Conservation (phyloP, 805 yeast genomes). For the Candida multigemmis region DNA sequence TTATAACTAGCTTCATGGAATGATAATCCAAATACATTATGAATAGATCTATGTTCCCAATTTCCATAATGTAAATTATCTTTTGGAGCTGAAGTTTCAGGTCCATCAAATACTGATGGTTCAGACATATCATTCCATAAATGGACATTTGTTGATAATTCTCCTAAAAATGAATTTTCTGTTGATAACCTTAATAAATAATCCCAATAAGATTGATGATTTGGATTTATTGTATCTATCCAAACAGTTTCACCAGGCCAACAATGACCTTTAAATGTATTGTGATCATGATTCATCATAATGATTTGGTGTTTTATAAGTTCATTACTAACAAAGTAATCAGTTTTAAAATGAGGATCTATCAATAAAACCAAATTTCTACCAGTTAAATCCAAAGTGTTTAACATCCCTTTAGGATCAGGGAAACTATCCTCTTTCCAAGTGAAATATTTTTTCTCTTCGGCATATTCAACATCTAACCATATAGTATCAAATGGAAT, state of each 20-base stretch:
- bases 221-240: conserved; percentile 78
- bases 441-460: conserved; percentile 79
- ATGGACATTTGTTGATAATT: conserved; percentile 56
- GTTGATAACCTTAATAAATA: conserved; percentile 39
- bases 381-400: conserved; percentile 57
- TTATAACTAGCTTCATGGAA: conserved; percentile 74
- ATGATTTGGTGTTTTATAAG: conserved; percentile 35
- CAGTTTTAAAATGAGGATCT: conserved; percentile 83
- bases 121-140: conserved; percentile 99
- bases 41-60: conserved; percentile 88
- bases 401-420: conserved; percentile 61
- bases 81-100: conserved; percentile 85
- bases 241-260: conserved; percentile 98
- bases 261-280: conserved; percentile 73
- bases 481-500: conserved; percentile 90
- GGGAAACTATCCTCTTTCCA: conserved; percentile 78
- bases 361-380: conserved; percentile 77
- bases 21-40: conserved; percentile 75
- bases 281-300: conserved; percentile 37
- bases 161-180: conserved; percentile 24
- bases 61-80: conserved; percentile 71
- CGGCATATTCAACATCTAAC: conserved; percentile 92
- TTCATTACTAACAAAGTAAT: conserved; percentile 54
- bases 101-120: conserved; percentile 91
- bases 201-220: conserved; percentile 54